Base-by-base conservation (phyloP, 306 rosid species). In the Canavalia gladiata region DNA sequence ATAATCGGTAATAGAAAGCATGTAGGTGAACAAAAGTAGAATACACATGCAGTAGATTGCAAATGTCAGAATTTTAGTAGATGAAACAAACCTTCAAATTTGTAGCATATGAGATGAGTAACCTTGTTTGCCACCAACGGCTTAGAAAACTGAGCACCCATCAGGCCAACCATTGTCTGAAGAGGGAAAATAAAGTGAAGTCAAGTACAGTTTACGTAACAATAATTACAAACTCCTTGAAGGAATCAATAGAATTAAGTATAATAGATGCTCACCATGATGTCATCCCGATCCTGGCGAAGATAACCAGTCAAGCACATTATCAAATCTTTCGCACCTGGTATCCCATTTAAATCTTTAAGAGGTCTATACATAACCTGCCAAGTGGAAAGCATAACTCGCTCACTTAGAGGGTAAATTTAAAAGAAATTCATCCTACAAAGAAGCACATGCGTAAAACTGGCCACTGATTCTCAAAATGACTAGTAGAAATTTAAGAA, bases 81-180 rank as follows among this genome's bases (percentile, higher is more conserved):
- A 70, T 41, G 7, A 41, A 82, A 66, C 95, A 62, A 82, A 95
- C 98, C 99, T 83, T 95, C 99, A 84, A 91, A 93, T 85, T 93
- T 95, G 88, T 91, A 93, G 91, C 99, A 93, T 84, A 95, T 68
- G 77, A 95, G 98, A 88, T 95, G 99, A 74, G 98, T 95, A 79
- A 90, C 90, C 84, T 85, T 90, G 93, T 82, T 86, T 68, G 98
- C 99, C 66, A 95, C 96, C 89, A 95, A 85, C 6, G 99, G 96
- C 84, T 93, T 95, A 31, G 96, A 89, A 84, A 95, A 95, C 68
- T 84, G 77, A 49, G 98, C 99, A 43, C 99, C 98, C 91, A 95
- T 93, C 82, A 91, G 87, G 72, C 74, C 78, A 70, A 93, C 98
- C 98, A 93, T 89, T 63, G 90, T 89, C 99, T 95, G 84, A 76